These are phyloP conservation scores for Chaetomium fimeti DNA, from an alignment of 495 filamentous ascomycete species.

Conservation along the genomic window DNA sequence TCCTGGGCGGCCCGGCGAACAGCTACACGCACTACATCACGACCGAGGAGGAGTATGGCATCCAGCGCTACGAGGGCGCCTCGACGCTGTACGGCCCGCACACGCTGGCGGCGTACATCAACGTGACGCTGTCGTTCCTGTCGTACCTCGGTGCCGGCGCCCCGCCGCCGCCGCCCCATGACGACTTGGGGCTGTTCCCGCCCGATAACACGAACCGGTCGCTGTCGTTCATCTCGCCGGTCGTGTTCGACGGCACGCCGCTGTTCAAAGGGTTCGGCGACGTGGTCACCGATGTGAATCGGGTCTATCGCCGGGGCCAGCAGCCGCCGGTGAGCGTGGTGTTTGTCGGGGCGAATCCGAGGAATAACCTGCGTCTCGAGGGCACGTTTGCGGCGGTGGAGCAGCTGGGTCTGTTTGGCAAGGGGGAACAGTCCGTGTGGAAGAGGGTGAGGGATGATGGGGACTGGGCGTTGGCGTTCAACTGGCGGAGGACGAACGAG, in stretches of 20 bases:
- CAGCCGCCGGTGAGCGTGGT: slow-evolving; percentile 52
- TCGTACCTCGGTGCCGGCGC: slow-evolving; percentile 60
- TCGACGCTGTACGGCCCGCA: slow-evolving; percentile 94
- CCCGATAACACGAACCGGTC: slow-evolving; percentile 80
- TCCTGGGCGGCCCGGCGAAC: slow-evolving; percentile 92
- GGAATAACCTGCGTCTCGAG: slow-evolving; percentile 80
- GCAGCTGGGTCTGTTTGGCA: slow-evolving; percentile 37
- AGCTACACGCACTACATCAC: slow-evolving; percentile 95
- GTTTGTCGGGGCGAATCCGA: slow-evolving; percentile 87
- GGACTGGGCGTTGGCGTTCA: slow-evolving; percentile 78
- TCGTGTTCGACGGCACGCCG: slow-evolving; percentile 70
- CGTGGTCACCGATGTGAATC: slow-evolving; percentile 58
- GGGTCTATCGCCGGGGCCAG: slow-evolving; percentile 58
- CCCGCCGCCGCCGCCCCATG: slow-evolving; percentile 45
- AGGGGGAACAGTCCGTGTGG: slow-evolving; percentile 49
- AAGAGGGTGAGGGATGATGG: slow-evolving; percentile 63
- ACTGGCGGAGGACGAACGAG: slow-evolving; percentile 72
- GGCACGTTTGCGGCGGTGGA: slow-evolving; percentile 80
- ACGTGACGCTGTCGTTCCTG: slow-evolving; percentile 71
- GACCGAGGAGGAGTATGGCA: slow-evolving; percentile 84
- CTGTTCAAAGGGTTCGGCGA: slow-evolving; percentile 76
- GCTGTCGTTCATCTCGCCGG: slow-evolving; percentile 75
- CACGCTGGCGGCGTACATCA: slow-evolving; percentile 87
- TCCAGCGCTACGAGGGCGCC: slow-evolving; percentile 94
- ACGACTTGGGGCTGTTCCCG: slow-evolving; percentile 59